A percentile compares a stretch with the other conserved stretches of the same genome.
phyloP scores from a whole-genome alignment of 257 asterid genomes.

The Solanum chaucha region DNA sequence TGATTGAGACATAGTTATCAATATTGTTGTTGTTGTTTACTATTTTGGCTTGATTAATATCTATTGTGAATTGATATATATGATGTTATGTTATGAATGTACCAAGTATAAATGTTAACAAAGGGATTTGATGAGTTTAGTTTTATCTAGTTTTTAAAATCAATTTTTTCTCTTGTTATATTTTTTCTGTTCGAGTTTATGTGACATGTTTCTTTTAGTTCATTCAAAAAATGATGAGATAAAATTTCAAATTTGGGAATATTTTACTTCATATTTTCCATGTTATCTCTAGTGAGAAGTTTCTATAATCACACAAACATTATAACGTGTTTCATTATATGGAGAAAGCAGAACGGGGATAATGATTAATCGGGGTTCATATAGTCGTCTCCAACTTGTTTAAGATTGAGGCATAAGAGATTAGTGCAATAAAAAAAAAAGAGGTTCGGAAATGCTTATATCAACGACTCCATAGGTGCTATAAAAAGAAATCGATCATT shows the following conservation, averaged over 20 bases:
- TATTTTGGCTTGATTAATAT: background rate
- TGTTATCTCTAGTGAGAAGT: too few species aligned
- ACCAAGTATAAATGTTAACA: background rate
- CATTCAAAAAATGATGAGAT: too few species aligned
- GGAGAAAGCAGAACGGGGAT: background rate
- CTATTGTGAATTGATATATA: background rate
- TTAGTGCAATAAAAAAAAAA: background rate
- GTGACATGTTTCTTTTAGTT: too few species aligned
- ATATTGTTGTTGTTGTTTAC: background rate
- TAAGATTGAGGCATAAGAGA: accelerated
- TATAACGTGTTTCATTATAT: too few species aligned
- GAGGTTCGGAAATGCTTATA: background rate
- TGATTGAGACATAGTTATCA: background rate
- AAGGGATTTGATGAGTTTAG: background rate
- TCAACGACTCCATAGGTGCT: background rate
- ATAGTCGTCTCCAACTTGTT: accelerated
- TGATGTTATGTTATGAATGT: background rate
- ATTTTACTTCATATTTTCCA: too few species aligned
- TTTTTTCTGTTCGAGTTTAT: too few species aligned
- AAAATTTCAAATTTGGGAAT: too few species aligned
- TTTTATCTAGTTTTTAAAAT: background rate
- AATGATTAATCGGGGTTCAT: accelerated
- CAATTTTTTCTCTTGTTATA: too few species aligned
- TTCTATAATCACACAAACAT: too few species aligned
- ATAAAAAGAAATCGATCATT: background rate